Evolutionary conservation across 495 filamentous ascomycete species (phyloP).

Genomic region (Penicillium canescens): DNA sequence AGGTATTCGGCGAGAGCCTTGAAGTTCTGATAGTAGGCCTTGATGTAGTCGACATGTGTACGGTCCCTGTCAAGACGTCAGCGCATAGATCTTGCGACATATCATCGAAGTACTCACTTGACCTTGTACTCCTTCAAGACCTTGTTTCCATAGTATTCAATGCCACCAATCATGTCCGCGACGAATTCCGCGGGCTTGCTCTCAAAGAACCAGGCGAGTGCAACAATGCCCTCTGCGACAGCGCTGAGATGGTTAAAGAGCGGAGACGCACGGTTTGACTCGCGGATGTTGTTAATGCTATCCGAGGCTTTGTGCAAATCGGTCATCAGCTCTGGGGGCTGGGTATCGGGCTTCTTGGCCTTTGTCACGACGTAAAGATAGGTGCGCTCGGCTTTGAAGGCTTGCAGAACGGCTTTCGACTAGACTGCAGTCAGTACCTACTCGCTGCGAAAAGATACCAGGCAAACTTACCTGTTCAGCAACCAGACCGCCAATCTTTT

Average conservation of each 20-base stretch:
- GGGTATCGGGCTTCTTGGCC: constrained; percentile 84
- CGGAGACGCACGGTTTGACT: constrained; percentile 70
- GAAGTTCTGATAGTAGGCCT: constrained; percentile 85
- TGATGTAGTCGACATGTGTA: constrained; percentile 80
- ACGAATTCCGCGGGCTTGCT: constrained; percentile 80
- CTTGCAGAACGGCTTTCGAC: constrained; percentile 60
- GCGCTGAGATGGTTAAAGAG: constrained; percentile 77
- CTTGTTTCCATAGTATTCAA: constrained; percentile 89
- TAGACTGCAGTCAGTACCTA: constrained; percentile 25
- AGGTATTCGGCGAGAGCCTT: constrained; percentile 77
- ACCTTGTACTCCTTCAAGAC: constrained; percentile 88
- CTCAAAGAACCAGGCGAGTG: constrained; percentile 84
- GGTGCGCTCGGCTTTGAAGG: constrained; percentile 80
- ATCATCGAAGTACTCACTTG: constrained; percentile 58
- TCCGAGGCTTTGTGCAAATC: constrained; percentile 79
- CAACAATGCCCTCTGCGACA: constrained; percentile 84
- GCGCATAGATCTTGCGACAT: background rate
- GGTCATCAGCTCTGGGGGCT: constrained; percentile 70
- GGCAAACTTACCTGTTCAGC: constrained; percentile 67
- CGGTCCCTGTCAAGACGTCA: constrained; percentile 56
- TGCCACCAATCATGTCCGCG: constrained; percentile 71
- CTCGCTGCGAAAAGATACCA: background rate
- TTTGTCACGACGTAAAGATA: constrained; percentile 87
- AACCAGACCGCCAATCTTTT: constrained; percentile 72
- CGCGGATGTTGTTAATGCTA: constrained; percentile 72